Evolutionary conservation across 2,329 filamentous ascomycete genomes (phyloP).

Genomic region (Talaromyces amestolkiae): DNA sequence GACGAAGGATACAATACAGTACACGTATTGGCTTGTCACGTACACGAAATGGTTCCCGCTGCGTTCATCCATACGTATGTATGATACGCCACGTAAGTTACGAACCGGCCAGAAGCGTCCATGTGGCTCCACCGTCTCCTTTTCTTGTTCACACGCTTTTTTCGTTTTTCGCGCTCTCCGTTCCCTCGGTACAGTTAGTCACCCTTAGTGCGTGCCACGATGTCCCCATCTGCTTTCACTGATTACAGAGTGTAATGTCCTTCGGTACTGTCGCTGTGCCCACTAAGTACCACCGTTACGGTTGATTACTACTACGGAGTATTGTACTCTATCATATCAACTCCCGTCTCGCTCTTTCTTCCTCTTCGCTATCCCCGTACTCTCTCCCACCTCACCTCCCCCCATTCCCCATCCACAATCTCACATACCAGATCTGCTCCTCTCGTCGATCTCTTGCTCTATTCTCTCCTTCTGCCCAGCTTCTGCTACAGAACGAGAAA

Average conservation of each 20-base stretch:
- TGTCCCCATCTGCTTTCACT: not conserved
- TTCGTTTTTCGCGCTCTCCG: conserved; percentile 12
- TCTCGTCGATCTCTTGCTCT: conserved; percentile 19
- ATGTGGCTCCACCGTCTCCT: conserved; percentile 14
- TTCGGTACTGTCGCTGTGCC: not conserved
- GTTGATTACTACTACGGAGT: not conserved
- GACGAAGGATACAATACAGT: not conserved
- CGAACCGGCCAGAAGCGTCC: conserved; percentile 17
- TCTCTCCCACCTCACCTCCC: conserved; percentile 19
- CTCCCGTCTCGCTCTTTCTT: conserved; percentile 2
- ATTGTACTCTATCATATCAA: conserved; percentile 22
- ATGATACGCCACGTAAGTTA: conserved; percentile 1
- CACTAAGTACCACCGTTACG: not conserved
- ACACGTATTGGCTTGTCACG: conserved; percentile 1
- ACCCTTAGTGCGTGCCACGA: conserved; percentile 11
- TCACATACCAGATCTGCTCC: conserved; percentile 20
- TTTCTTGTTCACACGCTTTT: conserved; percentile 10
- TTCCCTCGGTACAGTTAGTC: conserved; percentile 19
- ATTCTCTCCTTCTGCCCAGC: conserved; percentile 22
- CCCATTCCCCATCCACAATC: conserved; percentile 8
- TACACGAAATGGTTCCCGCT: not conserved
- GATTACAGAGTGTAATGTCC: not conserved
- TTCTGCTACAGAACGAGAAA: conserved; percentile 20
- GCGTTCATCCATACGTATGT: not conserved
- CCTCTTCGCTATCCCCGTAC: not conserved